Evolutionary conservation across 2,329 filamentous ascomycete species (phyloP), one percentile per base, ranked within the genome.

Genomic region (Colletotrichum filicis): DNA sequence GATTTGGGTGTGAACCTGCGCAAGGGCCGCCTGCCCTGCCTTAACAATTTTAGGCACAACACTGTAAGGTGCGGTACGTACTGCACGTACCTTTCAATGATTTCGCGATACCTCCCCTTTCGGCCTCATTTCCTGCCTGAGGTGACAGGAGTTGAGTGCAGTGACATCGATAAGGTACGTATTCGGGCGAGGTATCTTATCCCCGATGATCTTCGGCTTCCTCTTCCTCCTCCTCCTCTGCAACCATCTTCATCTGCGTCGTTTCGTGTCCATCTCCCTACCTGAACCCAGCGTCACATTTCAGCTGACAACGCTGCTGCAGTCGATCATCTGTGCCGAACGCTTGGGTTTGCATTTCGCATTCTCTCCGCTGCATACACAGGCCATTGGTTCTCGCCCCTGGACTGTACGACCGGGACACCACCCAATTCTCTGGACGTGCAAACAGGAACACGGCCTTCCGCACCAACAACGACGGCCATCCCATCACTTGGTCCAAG

Each of bases 11-110:
- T 46, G 61, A 66, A 66, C 61, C 68, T 32, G 35, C 49, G 59
- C 66, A 70, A 28, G 68, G 62, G 56, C 67, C 61, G 14, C 37
- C 14, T 37, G 30, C 8, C 32, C 32, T n/a, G 19, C 46, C 22
- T 19, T 35, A 46, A 4, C 28, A 30, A 22, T 19, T 22, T 22
- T 22, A 49, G 42, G 7, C 42, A n/a, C 8, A 22, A 2, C 19
- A n/a, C 42, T 49, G 32, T 5, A 11, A 35, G 32, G 4, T 35
- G 11, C 42, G 1, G 42, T 49, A 49, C 19, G 19, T 22, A 49
- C 42, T 22, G 6, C 16, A 42, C 37, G 16, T 42, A 19, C 3
- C 37, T 19, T 8, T 3, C 26, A 0, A 26, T 5, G 0, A 8
- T 42, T 19, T 2, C 37, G 37, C 37, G 37, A 42, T 42, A 42